A percentile compares a stretch with the other conserved stretches of the same genome.
phyloP scores from a whole-genome alignment of 163 green algal species.

The Chlamydomonas reinhardtii region DNA sequence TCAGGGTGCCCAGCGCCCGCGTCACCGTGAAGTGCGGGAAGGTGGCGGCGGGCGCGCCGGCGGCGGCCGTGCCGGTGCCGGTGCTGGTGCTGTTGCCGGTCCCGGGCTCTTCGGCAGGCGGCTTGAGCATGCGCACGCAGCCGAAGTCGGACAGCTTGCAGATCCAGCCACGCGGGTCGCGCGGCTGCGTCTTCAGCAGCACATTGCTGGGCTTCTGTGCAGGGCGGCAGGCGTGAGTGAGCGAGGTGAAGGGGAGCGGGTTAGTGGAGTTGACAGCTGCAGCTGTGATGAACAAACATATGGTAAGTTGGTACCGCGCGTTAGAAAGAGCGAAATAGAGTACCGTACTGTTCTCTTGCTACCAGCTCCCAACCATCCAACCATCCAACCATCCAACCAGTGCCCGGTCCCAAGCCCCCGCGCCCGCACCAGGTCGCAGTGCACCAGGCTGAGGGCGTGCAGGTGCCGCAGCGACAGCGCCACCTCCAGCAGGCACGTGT shows the following conservation, averaged over 20 bases:
- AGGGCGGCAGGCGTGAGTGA: no score
- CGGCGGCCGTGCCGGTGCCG: no score
- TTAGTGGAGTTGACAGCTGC: no score
- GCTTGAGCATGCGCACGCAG: constrained; percentile 31
- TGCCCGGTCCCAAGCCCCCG: no score
- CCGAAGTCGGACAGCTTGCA: constrained; percentile 34
- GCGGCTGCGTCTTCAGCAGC: constrained; percentile 22
- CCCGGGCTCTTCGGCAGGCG: background rate
- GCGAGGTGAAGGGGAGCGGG: background rate
- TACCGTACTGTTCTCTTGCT: no score
- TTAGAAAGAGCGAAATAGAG: no score
- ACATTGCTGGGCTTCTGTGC: constrained; percentile 31
- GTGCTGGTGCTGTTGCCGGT: background rate
- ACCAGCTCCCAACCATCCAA: no score
- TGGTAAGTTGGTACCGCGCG: no score
- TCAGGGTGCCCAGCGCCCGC: constrained; percentile 44
- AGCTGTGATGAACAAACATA: no score
- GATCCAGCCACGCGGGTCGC: constrained; percentile 20
- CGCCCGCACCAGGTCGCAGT: constrained; percentile 51
- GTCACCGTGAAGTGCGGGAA: constrained; percentile 50
- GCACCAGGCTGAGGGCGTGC: constrained; percentile 53
- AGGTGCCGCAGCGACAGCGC: constrained; percentile 53
- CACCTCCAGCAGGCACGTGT: constrained; percentile 46
- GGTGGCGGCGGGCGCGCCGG: background rate
- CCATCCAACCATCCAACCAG: no score